Base-by-base conservation (phyloP, 169 alveolate species). In the Plasmodium knowlesi region DNA sequence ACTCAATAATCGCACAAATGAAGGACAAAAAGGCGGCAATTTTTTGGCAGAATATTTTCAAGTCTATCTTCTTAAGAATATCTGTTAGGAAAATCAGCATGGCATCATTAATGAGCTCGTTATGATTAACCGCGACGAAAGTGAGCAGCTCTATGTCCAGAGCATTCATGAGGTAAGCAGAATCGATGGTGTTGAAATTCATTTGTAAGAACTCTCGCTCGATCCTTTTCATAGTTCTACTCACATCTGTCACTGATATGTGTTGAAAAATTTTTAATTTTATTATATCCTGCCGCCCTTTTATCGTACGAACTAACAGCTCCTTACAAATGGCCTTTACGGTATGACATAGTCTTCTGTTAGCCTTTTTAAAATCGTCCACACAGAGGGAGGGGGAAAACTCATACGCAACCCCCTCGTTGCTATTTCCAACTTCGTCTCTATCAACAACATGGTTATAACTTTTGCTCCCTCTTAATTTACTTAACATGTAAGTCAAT, bases 231-330 rank as follows among this genome's bases (percentile, higher is more conserved):
- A 88, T 79, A 32, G 90, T 88, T 22, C 46, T 73, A 78, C 89
- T 53, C 16, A 88, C 83, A 50, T 88, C 94, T 22, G 80, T 67
- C 12, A 79, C 43, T 16, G 82, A 34, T 88, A 88, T 78, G 50
- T 78, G 8, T 71, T 88, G 73, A 88, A 72, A 88, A 22, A 79
- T 57, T 54, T 88, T 88, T 5, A 88, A 88, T 79, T 88, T 88
- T 8, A 88, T 88, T 67, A 79, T 67, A 3, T 88, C 94, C 70
- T 88, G 80, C 32, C 82, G 67, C n/a, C 39, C 9, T 70, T 6
- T 88, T 53, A 88, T 25, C 10, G 14, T 14, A 79, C 50, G 39
- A 54, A 79, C 32, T 30, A 88, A 16, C 30, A 88, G 28, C 73
- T 88, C 46, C 72, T 88, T 88, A 46, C 72, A 88, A 34, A 88